phyloP scores from a whole-genome alignment of 352 stramenopile genomes.

The Pythium folliculosum region DNA sequence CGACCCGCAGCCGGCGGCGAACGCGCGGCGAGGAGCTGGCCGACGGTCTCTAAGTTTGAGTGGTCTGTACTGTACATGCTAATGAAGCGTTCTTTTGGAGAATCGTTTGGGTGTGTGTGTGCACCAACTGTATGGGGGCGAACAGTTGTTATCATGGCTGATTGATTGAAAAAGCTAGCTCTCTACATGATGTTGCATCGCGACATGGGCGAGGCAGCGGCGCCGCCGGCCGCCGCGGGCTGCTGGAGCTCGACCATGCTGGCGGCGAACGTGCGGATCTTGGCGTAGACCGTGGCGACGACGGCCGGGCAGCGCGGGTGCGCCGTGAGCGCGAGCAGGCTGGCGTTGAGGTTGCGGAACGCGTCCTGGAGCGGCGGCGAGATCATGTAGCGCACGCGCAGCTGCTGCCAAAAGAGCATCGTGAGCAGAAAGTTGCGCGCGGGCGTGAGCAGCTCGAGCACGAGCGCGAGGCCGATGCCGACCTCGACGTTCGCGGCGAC shows the following conservation, averaged over 20 bases:
- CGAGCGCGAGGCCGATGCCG: slow-evolving; percentile 73
- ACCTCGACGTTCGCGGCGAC: slow-evolving; percentile 82
- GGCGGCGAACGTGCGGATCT: slow-evolving; percentile 65
- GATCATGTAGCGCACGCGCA: slow-evolving; percentile 92
- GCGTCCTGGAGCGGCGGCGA: slow-evolving; percentile 82
- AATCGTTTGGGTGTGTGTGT: no score
- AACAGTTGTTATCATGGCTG: background rate
- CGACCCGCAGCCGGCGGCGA: slow-evolving; percentile 30
- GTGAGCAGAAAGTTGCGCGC: slow-evolving; percentile 86
- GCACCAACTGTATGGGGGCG: background rate
- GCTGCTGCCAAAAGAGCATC: slow-evolving; percentile 89
- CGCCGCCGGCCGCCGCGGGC: slow-evolving; percentile 30
- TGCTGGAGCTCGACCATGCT: slow-evolving; percentile 68
- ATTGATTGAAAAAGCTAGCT: no score
- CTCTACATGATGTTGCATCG: slow-evolving; percentile 77
- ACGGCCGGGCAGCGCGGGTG: slow-evolving; percentile 71
- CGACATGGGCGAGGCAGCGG: slow-evolving; percentile 31
- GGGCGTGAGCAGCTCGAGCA: slow-evolving; percentile 84
- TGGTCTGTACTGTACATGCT: background rate
- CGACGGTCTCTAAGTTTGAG: slow-evolving; percentile 18
- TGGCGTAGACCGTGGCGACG: slow-evolving; percentile 56
- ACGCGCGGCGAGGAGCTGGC: slow-evolving; percentile 17
- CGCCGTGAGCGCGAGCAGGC: slow-evolving; percentile 56
- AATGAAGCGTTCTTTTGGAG: no score
- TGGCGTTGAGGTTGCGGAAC: slow-evolving; percentile 71